Conservation (phyloP, 805 yeast species). For the Scheffersomyces amazonensis region DNA sequence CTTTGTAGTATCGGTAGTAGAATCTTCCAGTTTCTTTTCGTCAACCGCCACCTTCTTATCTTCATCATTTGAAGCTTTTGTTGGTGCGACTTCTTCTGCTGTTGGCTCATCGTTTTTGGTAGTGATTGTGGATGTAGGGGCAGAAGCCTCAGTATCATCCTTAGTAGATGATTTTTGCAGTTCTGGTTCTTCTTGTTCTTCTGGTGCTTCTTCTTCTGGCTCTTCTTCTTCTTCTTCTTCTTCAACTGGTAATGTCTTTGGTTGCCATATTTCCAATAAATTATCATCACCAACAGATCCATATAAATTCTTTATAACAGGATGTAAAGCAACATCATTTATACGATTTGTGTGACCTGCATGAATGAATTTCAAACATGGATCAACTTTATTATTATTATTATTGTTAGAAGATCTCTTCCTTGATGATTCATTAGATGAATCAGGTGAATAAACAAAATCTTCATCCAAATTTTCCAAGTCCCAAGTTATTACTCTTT, state of each 20-base stretch:
- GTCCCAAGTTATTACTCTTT: conserved; percentile 76
- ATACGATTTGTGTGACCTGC: conserved; percentile 82
- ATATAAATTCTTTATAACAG: conserved; percentile 52
- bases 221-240: conserved; percentile 31
- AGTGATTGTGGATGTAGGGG: no score
- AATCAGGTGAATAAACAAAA: conserved; percentile 32
- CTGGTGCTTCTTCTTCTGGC: conserved; percentile 10
- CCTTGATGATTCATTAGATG: conserved; percentile 40
- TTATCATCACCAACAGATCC: conserved; percentile 76
- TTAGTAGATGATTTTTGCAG: not conserved
- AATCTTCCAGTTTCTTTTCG: not conserved
- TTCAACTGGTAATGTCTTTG: conserved; percentile 46
- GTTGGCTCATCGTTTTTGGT: not conserved
- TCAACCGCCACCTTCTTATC: conserved; percentile 4
- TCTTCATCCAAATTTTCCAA: conserved; percentile 56
- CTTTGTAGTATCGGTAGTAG: conserved; percentile 3
- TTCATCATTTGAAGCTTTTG: no score
- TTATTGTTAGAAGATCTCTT: conserved; percentile 47
- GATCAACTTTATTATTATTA: conserved; percentile 48
- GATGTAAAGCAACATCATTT: conserved; percentile 67
- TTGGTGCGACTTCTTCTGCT: not conserved
- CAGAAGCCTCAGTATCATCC: not conserved
- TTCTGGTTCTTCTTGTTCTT: conserved; percentile 2
- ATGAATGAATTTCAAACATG: conserved; percentile 74
- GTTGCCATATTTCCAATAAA: conserved; percentile 74